Evolutionary conservation across 176 grass and related monocot species (phyloP).

Genomic region (Aegilops sharonensis): DNA sequence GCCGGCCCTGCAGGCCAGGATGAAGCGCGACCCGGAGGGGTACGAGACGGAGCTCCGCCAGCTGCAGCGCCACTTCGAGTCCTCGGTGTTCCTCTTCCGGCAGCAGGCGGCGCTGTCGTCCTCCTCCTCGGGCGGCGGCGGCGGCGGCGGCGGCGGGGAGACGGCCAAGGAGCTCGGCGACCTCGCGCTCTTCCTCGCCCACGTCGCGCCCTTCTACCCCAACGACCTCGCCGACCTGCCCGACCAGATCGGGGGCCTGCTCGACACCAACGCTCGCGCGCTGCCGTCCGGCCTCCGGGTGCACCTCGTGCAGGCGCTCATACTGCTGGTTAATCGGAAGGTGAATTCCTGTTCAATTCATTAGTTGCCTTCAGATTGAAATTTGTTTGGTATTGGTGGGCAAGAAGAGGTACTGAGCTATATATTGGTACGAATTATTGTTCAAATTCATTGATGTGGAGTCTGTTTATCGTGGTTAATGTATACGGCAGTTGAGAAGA

Average conservation of each 20-base stretch:
- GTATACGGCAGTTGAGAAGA: neutral
- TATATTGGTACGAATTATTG: neutral
- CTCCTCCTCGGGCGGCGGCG: conserved; percentile 27
- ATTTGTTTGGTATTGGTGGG: neutral
- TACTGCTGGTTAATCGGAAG: conserved; percentile 83
- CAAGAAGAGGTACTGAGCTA: neutral
- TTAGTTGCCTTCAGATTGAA: neutral
- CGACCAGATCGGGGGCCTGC: conserved; percentile 56
- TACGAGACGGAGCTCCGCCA: conserved; percentile 82
- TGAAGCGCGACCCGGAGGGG: conserved; percentile 89
- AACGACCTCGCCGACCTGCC: conserved; percentile 64
- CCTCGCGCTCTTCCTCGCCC: conserved; percentile 79
- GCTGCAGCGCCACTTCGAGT: conserved; percentile 82
- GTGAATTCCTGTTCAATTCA: conserved; percentile 25
- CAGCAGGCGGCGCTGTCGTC: conserved; percentile 64
- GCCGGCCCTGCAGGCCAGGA: conserved; percentile 78
- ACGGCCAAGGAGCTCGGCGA: conserved; percentile 91
- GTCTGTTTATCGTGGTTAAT: neutral
- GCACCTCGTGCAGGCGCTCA: conserved; percentile 81
- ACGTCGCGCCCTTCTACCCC: conserved; percentile 85
- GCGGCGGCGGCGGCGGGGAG: conserved; percentile 27
- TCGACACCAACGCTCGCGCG: conserved; percentile 59
- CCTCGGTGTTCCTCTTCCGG: conserved; percentile 73
- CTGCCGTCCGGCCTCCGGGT: conserved; percentile 61
- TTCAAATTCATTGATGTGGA: neutral